Base-by-base conservation (phyloP, 1,284 basidiomycete species). In the Tilletia indica region DNA sequence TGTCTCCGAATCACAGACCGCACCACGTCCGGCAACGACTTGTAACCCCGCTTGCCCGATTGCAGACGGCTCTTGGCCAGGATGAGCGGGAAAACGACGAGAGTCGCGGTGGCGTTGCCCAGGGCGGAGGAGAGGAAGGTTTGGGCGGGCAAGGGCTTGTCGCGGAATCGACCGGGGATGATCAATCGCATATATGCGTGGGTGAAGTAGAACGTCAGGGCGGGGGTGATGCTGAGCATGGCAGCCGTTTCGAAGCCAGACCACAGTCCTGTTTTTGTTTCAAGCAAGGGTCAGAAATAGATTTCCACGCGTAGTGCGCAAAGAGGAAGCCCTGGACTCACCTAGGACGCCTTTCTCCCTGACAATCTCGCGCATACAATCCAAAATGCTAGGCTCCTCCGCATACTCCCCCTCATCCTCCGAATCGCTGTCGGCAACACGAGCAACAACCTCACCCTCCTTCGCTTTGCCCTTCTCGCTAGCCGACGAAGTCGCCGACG, bases 51-150 rank as follows among this genome's bases (percentile, higher is more conserved):
- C 19, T 79, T 73, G 0, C 84, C 85, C 5, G 77, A 85, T 69
- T 85, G 84, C 49, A 84, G 72, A 4, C 86, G 78, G 3, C 85
- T 85, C 80, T 87, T 86, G 71, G 84, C 77, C 51, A 86, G 78
- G 45, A 86, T 84, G 25, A 87, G 77, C 0, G 86, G 85, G 72
- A 86, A 85, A 14, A 85, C 78, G 19, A 84, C 80, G 5, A 84
- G 69, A 14, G 80, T 80, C 51, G 84, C 85, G 36, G 86, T 74
- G 2, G 85, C 85, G 72, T 85, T 86, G 0, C 86, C 86, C 21
- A 85, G 72, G 0, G 87, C 87, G 31, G 83, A 85, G 5, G 85
- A 80, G 61, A 86, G 51, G 76, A 87, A 87, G 0, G 86, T 87
- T 31, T 85, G 75, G 2, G 70, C 4, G 16, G 81, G 78, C 0